Evolutionary conservation across 2,329 filamentous ascomycete species (phyloP).

Genomic region (Aspergillus cejpii): DNA sequence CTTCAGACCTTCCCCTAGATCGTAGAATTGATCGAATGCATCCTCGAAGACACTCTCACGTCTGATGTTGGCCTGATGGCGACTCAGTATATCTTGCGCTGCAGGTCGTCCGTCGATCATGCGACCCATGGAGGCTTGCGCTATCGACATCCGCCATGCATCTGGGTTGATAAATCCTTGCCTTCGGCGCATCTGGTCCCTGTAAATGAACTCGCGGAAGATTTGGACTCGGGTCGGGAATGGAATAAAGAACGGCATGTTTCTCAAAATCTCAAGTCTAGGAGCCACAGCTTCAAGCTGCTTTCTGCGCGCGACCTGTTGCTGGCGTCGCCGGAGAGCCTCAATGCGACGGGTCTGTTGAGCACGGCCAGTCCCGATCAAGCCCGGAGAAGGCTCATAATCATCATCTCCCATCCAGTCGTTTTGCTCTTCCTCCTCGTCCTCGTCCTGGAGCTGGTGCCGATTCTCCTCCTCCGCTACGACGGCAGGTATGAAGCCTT

Average conservation of each 20-base stretch:
- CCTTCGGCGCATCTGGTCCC: constrained; percentile 69
- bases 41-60: constrained; percentile 77
- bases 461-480: constrained; percentile 77
- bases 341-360: constrained; percentile 59
- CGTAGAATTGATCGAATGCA: constrained; percentile 76
- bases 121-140: constrained; percentile 39
- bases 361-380: constrained; percentile 54
- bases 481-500: constrained; percentile 76
- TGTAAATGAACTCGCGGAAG: constrained; percentile 82
- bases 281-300: constrained; percentile 74
- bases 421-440: constrained; percentile 52
- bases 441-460: constrained; percentile 60
- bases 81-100: constrained; percentile 41
- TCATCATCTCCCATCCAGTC: constrained; percentile 38
- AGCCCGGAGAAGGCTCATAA: constrained; percentile 30
- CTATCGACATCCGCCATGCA: constrained; percentile 60
- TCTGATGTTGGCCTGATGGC: constrained; percentile 71
- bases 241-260: constrained; percentile 95
- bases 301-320: constrained; percentile 61
- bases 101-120: constrained; percentile 36
- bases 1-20: constrained; percentile 74
- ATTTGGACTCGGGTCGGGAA: constrained; percentile 88
- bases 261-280: constrained; percentile 80
- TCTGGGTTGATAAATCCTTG: constrained; percentile 65
- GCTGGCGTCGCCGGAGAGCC: constrained; percentile 56